Conservation (phyloP, 768 basidiomycete genomes). For the Kwoniella dendrophila region DNA sequence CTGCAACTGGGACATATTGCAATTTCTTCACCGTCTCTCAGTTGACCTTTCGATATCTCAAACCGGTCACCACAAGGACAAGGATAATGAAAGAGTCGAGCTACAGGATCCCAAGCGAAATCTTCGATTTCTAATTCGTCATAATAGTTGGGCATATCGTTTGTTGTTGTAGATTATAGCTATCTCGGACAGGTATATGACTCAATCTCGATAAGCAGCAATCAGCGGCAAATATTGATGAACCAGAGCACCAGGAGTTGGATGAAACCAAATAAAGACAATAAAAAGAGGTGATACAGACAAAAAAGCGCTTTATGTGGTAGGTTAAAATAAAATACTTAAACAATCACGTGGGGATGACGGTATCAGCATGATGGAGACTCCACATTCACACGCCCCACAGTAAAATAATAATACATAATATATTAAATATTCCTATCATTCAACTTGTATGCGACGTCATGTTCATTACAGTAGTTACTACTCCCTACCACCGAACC, state of each 20-base stretch:
- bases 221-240: too few relatives aligned
- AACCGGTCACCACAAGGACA: conserved; percentile 98
- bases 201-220: too few relatives aligned
- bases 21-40: conserved; percentile 86
- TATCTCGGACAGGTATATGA: too few relatives aligned
- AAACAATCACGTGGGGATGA: background rate
- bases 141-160: conserved; percentile 60
- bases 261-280: too few relatives aligned
- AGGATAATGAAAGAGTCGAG: conserved; percentile 90
- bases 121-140: conserved; percentile 98
- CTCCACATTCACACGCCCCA: conserved; percentile 4
- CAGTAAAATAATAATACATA: background rate
- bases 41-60: conserved; percentile 84
- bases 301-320: too few relatives aligned
- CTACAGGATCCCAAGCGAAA: conserved; percentile 79
- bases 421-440: too few relatives aligned
- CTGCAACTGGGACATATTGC: conserved; percentile 97
- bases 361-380: background rate
- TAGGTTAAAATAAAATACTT: background rate
- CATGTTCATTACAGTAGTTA: background rate
- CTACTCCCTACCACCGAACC: too few relatives aligned
- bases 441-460: background rate
- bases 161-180: background rate
- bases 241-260: too few relatives aligned
- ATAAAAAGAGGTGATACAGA: too few relatives aligned